These are phyloP conservation scores for Globisporangium splendens DNA, from an alignment of 352 stramenopile genomes.

Conservation along the genomic window DNA sequence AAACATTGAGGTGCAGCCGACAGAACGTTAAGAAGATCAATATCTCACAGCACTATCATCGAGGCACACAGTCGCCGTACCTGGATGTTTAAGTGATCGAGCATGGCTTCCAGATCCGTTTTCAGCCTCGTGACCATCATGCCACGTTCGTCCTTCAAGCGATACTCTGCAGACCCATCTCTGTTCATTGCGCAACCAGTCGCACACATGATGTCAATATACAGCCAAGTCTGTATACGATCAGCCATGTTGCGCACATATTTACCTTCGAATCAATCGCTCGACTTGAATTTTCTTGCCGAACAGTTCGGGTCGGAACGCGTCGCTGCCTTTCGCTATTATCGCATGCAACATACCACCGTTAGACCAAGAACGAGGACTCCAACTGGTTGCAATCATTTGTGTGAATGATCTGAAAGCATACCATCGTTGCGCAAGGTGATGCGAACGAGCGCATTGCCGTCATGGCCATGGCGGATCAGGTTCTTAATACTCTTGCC, in stretches of 20 bases:
- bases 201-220: not conserved
- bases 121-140: constrained; percentile 83
- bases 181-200: constrained; percentile 1
- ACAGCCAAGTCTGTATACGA: not conserved
- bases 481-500: constrained; percentile 95
- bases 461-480: constrained; percentile 90
- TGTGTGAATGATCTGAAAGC: not conserved
- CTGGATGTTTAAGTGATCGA: constrained; percentile 93
- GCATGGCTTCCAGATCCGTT: constrained; percentile 90
- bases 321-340: constrained; percentile 71
- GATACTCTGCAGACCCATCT: constrained; percentile 74
- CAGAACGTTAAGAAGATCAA: too few relatives aligned
- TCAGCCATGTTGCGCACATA: constrained; percentile 7
- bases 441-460: constrained; percentile 89
- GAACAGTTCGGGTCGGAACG: constrained; percentile 89
- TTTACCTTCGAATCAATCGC: constrained; percentile 73
- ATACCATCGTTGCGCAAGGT: constrained; percentile 89
- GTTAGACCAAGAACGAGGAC: too few relatives aligned
- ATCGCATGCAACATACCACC: too few relatives aligned
- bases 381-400: too few relatives aligned
- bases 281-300: constrained; percentile 93
- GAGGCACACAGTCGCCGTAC: constrained; percentile 11
- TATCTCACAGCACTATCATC: not conserved
- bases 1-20: not conserved
- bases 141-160: constrained; percentile 58